Percentiles rank a stretch among this genome's conserved stretches.
phyloP scores from a whole-genome alignment of 345 rosid species.

The Hypericum perforatum region DNA sequence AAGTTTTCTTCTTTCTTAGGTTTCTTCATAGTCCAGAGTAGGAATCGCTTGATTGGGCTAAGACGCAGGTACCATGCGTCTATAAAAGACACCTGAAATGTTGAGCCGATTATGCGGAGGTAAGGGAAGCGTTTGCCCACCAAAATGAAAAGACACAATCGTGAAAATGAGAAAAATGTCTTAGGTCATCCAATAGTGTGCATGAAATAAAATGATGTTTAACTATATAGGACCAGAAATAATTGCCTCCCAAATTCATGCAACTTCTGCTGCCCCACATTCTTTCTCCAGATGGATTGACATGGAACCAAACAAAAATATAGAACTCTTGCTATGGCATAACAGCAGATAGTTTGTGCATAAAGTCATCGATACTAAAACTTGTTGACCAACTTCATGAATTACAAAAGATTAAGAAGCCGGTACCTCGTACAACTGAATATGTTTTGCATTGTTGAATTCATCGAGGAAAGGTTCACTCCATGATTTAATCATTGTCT shows the following conservation, averaged over 20 bases:
- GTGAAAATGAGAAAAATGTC: no score
- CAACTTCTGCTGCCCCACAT: no score
- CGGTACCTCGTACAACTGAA: constrained; percentile 72
- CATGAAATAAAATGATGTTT: no score
- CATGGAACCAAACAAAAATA: no score
- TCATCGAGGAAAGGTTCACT: constrained; percentile 53
- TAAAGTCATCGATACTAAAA: no score
- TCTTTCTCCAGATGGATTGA: no score
- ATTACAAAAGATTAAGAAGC: constrained; percentile 2
- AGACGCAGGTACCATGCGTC: constrained; percentile 70
- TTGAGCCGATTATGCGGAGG: background rate
- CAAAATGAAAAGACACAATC: background rate
- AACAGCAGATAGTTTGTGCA: no score
- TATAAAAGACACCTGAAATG: constrained; percentile 62
- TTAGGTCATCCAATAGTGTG: no score
- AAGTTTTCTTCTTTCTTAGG: constrained; percentile 28
- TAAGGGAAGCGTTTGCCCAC: background rate
- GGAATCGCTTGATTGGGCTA: constrained; percentile 48
- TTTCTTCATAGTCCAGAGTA: constrained; percentile 61
- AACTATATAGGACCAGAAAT: no score
- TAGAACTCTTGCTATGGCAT: no score
- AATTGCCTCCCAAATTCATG: no score
- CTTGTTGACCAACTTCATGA: background rate
- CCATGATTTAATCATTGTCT: constrained; percentile 88
- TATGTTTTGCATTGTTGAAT: constrained; percentile 41